Base-by-base conservation (phyloP, 805 yeast species). In the Ogataea ramenticola region DNA sequence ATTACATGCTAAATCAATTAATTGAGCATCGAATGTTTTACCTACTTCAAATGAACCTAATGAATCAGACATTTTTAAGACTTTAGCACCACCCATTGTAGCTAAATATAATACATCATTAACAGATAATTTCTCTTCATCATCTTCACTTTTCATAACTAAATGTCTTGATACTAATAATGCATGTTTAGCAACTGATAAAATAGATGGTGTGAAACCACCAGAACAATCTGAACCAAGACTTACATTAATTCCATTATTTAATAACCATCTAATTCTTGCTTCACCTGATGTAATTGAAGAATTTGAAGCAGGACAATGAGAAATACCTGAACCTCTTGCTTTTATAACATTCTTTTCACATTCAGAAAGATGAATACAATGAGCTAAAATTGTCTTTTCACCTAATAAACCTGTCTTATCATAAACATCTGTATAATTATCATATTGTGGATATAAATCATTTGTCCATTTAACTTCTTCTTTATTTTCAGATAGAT, bases 231-330 rank as follows among this genome's bases (percentile, higher is more conserved):
- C 90, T 3, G 86, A 76, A 0, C 90, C 90, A 29, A 89, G 69
- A 2, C 90, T 77, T 15, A 89, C 90, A 44, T 86, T 83, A 48
- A 86, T 72, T 6, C 74, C 77, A 32, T 72, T 71, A 36, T 79
- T 72, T 45, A 86, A 65, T 40, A 85, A 66, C 68, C 79, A 72
- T 49, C 81, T 72, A 5, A 89, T 79, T 19, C 86, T 81, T 5
- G 95, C 89, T 59, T 86, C 90, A 10, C 97, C 97, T 8, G 91
- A 81, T 1, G 93, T 80, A 43, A 89, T 70, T 21, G 89, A 79
- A 2, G 93, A 77, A 60, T 89, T 89, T 21, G 95, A 83, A 15
- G 86, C 76, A 1, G 97, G 97, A 64, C 97, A 89, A 62, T 90
- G 96, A 5, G 91, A 74, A 19, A 89, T 74, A 10, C 96, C 90